Base-by-base conservation (phyloP, 1,284 basidiomycete genomes). In the Cryptococcus jaspeensis region DNA sequence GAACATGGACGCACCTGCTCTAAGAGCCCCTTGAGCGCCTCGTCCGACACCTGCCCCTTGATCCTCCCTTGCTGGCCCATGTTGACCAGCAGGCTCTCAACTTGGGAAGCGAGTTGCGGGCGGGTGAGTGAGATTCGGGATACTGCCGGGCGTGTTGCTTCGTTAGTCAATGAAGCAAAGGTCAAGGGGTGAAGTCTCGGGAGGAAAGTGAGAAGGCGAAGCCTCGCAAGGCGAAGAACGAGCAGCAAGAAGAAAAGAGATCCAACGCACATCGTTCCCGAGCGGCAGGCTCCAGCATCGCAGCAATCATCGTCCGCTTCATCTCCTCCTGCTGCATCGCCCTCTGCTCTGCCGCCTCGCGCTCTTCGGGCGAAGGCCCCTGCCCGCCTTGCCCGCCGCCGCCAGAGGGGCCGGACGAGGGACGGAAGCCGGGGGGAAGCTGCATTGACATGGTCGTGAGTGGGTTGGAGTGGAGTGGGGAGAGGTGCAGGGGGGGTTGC, bases 11-110 rank as follows among this genome's bases (percentile, higher is more conserved):
- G 64, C 62, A 93, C 93, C 84, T 98, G 93, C 72, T 98, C 91
- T 53, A 99, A 82, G 18, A 99, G 80, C 38, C 87, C 88, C 69
- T 98, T 95, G 57, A 99, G 82, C 72, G 95, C 92, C 46, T 85
- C 82, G 74, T 99, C 95, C 25, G 84, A 87, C 43, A 99, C 88
- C 53, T 88, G 83, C 12, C 89, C 88, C 53, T 88, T 83, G 47
- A 98, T 80, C 76, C 97, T 93, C n/a, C 94, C 93, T 2, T 85
- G 83, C 76, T 94, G 91, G 7, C 89, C 93, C 91, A 97, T 94
- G 42, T 90, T 84, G 38, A 93, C 73, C 43, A 99, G 80, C 55
- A 96, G 85, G 13, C 82, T 83, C 76, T 96, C 90, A 64, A 98
- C 92, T 74, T 93, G 87, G 55, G 84, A 81, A 6, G 92, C 89